A percentile compares a stretch with the other conserved stretches of the same genome.
Conservation (phyloP, 2,329 filamentous ascomycete species). For the Mycocentrospora acerina region DNA sequence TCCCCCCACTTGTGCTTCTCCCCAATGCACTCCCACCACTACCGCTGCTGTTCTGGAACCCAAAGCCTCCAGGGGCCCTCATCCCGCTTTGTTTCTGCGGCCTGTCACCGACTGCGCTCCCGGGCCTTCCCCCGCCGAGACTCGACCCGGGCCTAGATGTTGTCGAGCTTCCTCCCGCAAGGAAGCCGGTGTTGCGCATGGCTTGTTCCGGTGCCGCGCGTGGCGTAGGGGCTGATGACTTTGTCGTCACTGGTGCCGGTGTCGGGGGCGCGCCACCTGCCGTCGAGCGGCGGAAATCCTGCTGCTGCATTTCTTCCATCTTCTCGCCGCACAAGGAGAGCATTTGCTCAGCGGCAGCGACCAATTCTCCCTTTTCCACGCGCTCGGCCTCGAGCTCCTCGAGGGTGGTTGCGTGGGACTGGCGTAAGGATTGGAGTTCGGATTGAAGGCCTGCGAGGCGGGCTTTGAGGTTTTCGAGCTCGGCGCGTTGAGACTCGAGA, state of each 20-base stretch:
- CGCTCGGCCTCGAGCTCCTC: constrained; percentile 71
- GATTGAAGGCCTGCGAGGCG: constrained; percentile 74
- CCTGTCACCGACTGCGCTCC: constrained; percentile 26
- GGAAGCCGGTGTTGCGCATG: constrained; percentile 37
- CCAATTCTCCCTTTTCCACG: constrained; percentile 80
- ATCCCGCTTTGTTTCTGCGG: constrained; percentile 56
- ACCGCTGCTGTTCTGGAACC: constrained; percentile 21
- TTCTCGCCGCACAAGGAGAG: constrained; percentile 63
- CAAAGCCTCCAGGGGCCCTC: constrained; percentile 56
- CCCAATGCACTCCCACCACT: constrained; percentile 26
- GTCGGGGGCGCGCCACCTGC: constrained; percentile 18
- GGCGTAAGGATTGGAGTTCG: constrained; percentile 68
- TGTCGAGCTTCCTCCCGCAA: constrained; percentile 24
- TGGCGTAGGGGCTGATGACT: constrained; percentile 12
- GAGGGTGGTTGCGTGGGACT: constrained; percentile 67
- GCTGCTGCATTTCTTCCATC: constrained; percentile 41
- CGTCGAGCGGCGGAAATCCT: constrained; percentile 57
- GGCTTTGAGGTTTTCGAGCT: constrained; percentile 70
- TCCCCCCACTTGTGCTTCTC: constrained; percentile 34
- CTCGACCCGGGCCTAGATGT: constrained; percentile 29
- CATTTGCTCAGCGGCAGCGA: constrained; percentile 81
- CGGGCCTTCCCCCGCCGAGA: constrained; percentile 26
- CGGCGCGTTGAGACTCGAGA: constrained; percentile 65
- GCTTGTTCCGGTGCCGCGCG: constrained; percentile 17
- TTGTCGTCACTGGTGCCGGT: constrained; percentile 5